Conservation (phyloP, 2,329 filamentous ascomycete genomes). For the Trichoderma breve region DNA sequence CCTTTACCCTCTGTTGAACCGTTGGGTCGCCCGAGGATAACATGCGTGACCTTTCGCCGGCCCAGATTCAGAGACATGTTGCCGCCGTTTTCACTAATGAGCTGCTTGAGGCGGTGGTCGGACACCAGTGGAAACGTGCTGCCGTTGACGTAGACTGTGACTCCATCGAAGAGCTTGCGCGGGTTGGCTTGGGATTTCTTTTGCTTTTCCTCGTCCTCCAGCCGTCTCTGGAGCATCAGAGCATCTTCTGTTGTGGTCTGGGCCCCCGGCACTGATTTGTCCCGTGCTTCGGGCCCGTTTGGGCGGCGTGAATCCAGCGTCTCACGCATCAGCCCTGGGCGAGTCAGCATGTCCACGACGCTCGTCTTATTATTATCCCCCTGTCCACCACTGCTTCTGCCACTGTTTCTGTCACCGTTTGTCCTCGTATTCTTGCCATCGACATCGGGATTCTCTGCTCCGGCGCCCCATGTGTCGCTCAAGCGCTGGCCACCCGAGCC, state of each 20-base stretch:
- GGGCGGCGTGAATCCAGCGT: conserved; percentile 7
- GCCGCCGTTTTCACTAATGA: conserved; percentile 74
- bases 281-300: background rate
- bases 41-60: conserved; percentile 76
- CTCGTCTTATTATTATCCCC: conserved; percentile 40
- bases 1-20: conserved; percentile 56
- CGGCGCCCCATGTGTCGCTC: conserved; percentile 64
- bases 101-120: conserved; percentile 79
- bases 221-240: conserved; percentile 30
- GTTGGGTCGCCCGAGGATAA: conserved; percentile 68
- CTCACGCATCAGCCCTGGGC: conserved; percentile 34
- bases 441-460: conserved; percentile 55
- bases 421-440: background rate
- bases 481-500: conserved; percentile 58
- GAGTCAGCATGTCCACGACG: conserved; percentile 54
- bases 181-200: conserved; percentile 36
- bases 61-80: conserved; percentile 67
- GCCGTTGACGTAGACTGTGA: conserved; percentile 83
- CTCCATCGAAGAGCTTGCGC: conserved; percentile 62
- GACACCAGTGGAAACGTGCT: conserved; percentile 78
- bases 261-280: background rate
- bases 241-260: conserved; percentile 22
- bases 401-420: background rate
- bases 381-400: conserved; percentile 33
- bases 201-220: conserved; percentile 48